Percentiles rank a stretch among this genome's conserved stretches.
Conservation (phyloP, 2,329 filamentous ascomycete genomes). For the Penicillium sp. region DNA sequence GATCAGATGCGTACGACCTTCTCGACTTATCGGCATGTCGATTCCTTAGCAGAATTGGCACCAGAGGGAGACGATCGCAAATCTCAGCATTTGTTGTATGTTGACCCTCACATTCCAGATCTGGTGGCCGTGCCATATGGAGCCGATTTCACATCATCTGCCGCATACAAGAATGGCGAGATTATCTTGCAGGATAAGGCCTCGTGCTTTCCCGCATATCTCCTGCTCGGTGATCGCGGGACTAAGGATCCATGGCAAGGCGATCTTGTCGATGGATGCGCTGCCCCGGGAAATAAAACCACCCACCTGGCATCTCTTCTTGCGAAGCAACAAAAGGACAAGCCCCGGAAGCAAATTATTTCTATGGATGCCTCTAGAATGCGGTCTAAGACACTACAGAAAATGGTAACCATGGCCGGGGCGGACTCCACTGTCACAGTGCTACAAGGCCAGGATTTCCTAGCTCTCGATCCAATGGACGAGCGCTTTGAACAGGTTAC, state of each 20-base stretch:
- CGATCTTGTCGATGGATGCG: conserved; percentile 86
- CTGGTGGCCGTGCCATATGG: conserved; percentile 74
- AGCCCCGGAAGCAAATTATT: conserved; percentile 49
- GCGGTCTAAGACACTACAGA: conserved; percentile 72
- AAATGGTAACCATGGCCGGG: conserved; percentile 80
- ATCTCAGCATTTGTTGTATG: conserved; percentile 45
- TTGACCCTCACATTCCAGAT: conserved; percentile 82
- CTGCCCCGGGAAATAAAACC: conserved; percentile 95
- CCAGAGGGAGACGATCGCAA: conserved; percentile 27
- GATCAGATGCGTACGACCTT: conserved; percentile 77
- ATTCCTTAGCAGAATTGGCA: conserved; percentile 59
- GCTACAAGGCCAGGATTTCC: conserved; percentile 75
- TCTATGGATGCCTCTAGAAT: conserved; percentile 41
- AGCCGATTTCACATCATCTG: conserved; percentile 68
- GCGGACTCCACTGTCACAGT: conserved; percentile 66
- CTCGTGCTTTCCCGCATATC: conserved; percentile 91
- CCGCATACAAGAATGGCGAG: conserved; percentile 71
- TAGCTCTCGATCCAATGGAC: conserved; percentile 67
- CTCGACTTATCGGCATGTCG: conserved; percentile 58
- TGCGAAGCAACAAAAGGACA: conserved; percentile 27
- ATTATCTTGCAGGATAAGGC: conserved; percentile 96
- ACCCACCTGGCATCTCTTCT: conserved; percentile 85
- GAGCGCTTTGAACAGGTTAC: conserved; percentile 68
- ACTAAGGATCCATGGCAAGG: conserved; percentile 49
- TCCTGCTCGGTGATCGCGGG: conserved; percentile 61